Conservation (phyloP, 768 basidiomycete genomes). For the Ramaria rubella region DNA sequence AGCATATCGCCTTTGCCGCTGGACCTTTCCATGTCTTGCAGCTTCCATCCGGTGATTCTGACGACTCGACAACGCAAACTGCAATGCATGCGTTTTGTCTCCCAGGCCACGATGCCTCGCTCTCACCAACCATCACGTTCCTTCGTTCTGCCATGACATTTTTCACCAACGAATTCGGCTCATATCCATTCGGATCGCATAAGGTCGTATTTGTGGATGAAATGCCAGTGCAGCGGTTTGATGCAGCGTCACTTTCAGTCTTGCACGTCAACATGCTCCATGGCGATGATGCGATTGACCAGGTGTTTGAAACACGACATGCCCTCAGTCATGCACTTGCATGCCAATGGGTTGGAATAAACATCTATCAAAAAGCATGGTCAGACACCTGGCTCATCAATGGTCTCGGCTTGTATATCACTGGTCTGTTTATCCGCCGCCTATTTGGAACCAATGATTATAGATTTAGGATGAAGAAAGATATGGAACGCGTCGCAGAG, state of each 20-base stretch:
- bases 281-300: conserved; percentile 85
- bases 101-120: conserved; percentile 74
- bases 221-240: conserved; percentile 72
- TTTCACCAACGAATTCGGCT: conserved; percentile 86
- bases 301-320: conserved; percentile 85
- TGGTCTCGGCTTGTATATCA: conserved; percentile 86
- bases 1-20: conserved; percentile 93
- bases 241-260: conserved; percentile 78
- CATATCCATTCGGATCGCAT: conserved; percentile 93
- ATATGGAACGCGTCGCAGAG: conserved; percentile 87
- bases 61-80: conserved; percentile 55
- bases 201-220: conserved; percentile 94
- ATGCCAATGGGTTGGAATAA: conserved; percentile 95
- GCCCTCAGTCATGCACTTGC: conserved; percentile 82
- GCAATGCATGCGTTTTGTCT: conserved; percentile 89
- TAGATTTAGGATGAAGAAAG: conserved; percentile 89
- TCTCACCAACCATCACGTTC: conserved; percentile 64
- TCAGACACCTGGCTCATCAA: conserved; percentile 97
- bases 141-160: conserved; percentile 89
- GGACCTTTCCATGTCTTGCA: conserved; percentile 84
- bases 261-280: conserved; percentile 77
- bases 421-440: conserved; percentile 78
- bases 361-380: conserved; percentile 89
- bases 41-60: conserved; percentile 57
- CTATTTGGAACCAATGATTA: conserved; percentile 96